phyloP scores from a whole-genome alignment of 192 early-diverging fungal species.

The Geranomyces michiganensis region DNA sequence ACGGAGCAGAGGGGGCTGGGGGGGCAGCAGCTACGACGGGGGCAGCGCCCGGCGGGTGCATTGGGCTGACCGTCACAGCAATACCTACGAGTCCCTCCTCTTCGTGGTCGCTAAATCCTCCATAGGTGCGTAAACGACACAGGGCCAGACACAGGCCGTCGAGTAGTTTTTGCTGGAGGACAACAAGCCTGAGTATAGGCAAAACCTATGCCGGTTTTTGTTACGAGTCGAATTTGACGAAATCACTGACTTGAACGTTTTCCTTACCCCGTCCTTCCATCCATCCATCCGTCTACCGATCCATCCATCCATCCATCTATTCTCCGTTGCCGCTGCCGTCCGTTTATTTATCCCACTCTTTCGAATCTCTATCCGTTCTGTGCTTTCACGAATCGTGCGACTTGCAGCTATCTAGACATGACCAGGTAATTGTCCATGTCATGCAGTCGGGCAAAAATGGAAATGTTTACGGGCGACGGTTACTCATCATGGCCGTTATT shows the following conservation, averaged over 20 bases:
- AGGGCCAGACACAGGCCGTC: not conserved
- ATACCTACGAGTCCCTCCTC: constrained; percentile 23
- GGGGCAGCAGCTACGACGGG: too few species aligned
- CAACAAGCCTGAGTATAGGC: not conserved
- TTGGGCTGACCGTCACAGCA: constrained; percentile 11
- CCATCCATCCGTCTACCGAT: constrained; percentile 26
- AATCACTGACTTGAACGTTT: not conserved
- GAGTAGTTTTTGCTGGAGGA: not conserved
- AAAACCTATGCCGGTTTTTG: not conserved
- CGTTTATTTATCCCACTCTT: too few species aligned
- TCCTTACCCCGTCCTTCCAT: constrained; percentile 16
- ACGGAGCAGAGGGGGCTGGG: too few species aligned
- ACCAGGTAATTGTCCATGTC: constrained; percentile 18
- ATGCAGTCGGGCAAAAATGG: not conserved
- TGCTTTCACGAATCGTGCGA: not conserved
- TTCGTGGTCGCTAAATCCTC: constrained; percentile 33
- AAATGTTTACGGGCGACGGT: not conserved
- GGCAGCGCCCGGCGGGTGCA: not conserved
- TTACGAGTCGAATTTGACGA: not conserved
- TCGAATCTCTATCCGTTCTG: not conserved
- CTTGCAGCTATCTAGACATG: constrained; percentile 4
- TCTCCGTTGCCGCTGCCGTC: not conserved
- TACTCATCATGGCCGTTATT: not conserved
- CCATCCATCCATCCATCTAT: not conserved
- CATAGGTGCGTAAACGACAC: not conserved